Evolutionary conservation across 208 protist species (phyloP), one percentile per base, ranked within the genome.

Genomic region (Blechomonas ayalai): DNA sequence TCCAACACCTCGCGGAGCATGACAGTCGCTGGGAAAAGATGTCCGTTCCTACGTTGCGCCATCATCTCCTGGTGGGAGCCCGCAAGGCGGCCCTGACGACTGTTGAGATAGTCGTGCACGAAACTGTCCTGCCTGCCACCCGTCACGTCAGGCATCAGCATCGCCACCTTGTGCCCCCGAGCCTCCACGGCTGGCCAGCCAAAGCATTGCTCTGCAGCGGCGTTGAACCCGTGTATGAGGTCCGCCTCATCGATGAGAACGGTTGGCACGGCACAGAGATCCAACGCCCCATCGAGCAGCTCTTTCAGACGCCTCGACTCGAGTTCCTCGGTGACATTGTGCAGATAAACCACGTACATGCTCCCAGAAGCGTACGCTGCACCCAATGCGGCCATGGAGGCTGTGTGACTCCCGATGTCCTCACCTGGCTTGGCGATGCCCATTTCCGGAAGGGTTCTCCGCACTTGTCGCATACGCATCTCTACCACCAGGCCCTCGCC

Each of bases 141-240:
- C 9, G 62, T 54, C 13, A 46, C 28, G 8, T 23, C n/a, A 3
- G 72, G 64, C 69, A 79, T 71, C 16, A 84, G 29, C 45, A 84
- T 58, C 26, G 37, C 35, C 12, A 84, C 53, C 34, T 84, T 78
- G 26, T 51, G n/a, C 6, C 59, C 59, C 6, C 74, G 15, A 12
- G 67, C 33, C 29, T 75, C 66, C 9, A 38, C n/a, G 13, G 35
- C 18, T 15, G 2, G 1, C 23, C 43, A 78, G 23, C 71, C 71
- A 33, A 79, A 73, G 26, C 45, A 51, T 18, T 28, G 18, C 23
- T 49, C 46, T 7, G 63, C 62, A 10, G 68, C 50, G 5, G 35
- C 13, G 29, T 67, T 78, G 44, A 73, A 54, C 20, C 31, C 8
- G 8, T 23, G 15, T 13, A 78, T 55, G 20, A 49, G 42, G 29